Conservation (phyloP, 192 early-diverging fungal genomes). For the Spinellus fusiger region DNA sequence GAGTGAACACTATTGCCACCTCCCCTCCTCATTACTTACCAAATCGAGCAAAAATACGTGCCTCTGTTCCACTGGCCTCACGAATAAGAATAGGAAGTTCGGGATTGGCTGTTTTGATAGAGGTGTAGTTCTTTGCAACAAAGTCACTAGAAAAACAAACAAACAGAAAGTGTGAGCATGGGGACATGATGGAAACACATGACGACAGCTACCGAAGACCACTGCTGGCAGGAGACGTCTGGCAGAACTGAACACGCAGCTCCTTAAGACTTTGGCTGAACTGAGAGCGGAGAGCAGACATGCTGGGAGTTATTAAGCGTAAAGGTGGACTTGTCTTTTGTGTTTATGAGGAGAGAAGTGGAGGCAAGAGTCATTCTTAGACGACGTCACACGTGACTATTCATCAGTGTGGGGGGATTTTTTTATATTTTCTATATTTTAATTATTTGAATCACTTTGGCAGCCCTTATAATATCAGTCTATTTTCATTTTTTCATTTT, state of each 20-base stretch:
- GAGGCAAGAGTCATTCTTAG: neutral
- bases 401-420: no score
- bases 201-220: constrained; percentile 60
- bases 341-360: neutral
- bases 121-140: constrained; percentile 71
- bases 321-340: no score
- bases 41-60: constrained; percentile 85
- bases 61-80: constrained; percentile 79
- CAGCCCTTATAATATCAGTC: no score
- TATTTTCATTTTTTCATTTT: no score
- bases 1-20: neutral
- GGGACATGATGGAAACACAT: neutral
- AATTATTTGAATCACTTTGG: no score
- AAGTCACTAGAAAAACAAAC: constrained; percentile 63
- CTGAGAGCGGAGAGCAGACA: constrained; percentile 31
- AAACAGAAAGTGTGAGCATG: neutral
- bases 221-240: constrained; percentile 67
- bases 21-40: constrained; percentile 44
- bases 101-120: constrained; percentile 83
- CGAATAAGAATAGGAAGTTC: constrained; percentile 85
- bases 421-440: no score
- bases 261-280: constrained; percentile 74
- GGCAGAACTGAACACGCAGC: constrained; percentile 87
- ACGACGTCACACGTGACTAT: neutral
- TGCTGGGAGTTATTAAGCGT: neutral